Evolutionary conservation across 176 grass and related monocot genomes (phyloP).

Genomic region (Chloris gayana): DNA sequence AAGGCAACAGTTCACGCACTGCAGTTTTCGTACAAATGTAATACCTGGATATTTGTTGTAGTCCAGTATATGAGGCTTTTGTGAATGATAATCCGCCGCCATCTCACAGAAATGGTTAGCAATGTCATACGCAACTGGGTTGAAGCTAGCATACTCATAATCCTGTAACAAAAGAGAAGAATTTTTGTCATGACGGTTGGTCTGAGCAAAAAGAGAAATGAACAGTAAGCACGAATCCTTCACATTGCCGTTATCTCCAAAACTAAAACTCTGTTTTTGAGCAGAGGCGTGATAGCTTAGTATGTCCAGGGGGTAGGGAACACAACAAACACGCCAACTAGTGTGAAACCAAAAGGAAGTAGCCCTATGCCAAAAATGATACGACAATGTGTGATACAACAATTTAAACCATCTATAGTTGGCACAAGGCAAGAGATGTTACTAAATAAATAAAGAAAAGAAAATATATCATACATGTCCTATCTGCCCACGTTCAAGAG

Average conservation of each 20-base stretch:
- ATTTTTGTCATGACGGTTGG: background rate
- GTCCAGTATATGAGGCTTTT: constrained; percentile 82
- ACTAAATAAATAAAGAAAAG: background rate
- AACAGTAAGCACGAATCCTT: constrained; percentile 23
- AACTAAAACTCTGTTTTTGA: constrained; percentile 45
- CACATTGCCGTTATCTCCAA: constrained; percentile 11
- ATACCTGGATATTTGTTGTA: constrained; percentile 94
- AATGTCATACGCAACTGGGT: constrained; percentile 88
- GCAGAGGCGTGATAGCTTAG: constrained; percentile 36
- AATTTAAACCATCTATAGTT: background rate
- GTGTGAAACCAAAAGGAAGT: background rate
- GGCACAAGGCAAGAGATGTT: constrained; percentile 1
- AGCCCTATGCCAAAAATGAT: background rate
- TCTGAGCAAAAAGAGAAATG: background rate
- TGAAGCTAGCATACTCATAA: constrained; percentile 97
- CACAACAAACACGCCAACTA: constrained; percentile 30
- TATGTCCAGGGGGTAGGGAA: constrained; percentile 2
- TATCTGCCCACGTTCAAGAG: constrained; percentile 33
- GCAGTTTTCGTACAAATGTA: constrained; percentile 2
- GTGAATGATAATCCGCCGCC: constrained; percentile 91
- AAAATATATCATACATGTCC: background rate
- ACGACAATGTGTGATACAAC: background rate
- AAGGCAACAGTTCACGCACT: background rate
- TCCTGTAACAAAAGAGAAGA: constrained; percentile 57
- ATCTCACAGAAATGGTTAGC: constrained; percentile 99